These are phyloP conservation scores for Hyphopichia homilentoma DNA, from an alignment of 805 yeast genomes.

Conservation along the genomic window DNA sequence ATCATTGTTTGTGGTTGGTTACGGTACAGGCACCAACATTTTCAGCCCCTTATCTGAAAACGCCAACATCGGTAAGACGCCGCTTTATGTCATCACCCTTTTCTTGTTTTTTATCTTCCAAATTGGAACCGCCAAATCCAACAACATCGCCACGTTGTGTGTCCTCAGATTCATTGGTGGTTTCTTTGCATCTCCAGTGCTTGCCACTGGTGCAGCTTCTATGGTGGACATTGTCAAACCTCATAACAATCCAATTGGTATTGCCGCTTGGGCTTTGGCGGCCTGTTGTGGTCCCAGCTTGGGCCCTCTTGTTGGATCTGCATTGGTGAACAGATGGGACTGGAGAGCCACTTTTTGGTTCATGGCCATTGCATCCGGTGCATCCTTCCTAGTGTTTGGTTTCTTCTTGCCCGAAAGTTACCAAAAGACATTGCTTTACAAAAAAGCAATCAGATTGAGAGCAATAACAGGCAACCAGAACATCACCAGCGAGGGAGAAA, in stretches of 20 bases:
- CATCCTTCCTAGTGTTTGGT: constrained; percentile 17
- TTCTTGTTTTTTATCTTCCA: constrained; percentile 49
- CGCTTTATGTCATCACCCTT: constrained; percentile 44
- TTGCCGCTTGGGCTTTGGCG: constrained; percentile 48
- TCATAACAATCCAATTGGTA: constrained; percentile 42
- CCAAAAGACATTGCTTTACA: constrained; percentile 38
- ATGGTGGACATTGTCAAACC: constrained; percentile 45
- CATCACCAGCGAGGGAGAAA: constrained; percentile 39
- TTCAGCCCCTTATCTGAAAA: constrained; percentile 59
- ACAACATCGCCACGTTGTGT: constrained; percentile 48
- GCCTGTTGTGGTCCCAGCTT: constrained; percentile 51
- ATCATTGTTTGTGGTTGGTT: constrained; percentile 54
- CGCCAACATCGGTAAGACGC: constrained; percentile 49
- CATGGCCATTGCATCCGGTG: constrained; percentile 31
- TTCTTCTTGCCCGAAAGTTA: constrained; percentile 50
- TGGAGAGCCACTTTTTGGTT: constrained; percentile 59
- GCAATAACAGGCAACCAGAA: constrained; percentile 46
- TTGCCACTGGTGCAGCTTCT: constrained; percentile 59
- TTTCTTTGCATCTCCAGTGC: constrained; percentile 43
- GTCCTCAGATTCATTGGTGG: constrained; percentile 53
- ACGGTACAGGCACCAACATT: constrained; percentile 58
- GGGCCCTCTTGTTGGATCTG: constrained; percentile 58
- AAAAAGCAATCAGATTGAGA: constrained; percentile 48
- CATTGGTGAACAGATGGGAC: constrained; percentile 37
- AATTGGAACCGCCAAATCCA: constrained; percentile 51